A percentile compares a stretch with the other conserved stretches of the same genome.
Conservation (phyloP, 2,329 filamentous ascomycete species). For the Mycosphaerella arachidis region DNA sequence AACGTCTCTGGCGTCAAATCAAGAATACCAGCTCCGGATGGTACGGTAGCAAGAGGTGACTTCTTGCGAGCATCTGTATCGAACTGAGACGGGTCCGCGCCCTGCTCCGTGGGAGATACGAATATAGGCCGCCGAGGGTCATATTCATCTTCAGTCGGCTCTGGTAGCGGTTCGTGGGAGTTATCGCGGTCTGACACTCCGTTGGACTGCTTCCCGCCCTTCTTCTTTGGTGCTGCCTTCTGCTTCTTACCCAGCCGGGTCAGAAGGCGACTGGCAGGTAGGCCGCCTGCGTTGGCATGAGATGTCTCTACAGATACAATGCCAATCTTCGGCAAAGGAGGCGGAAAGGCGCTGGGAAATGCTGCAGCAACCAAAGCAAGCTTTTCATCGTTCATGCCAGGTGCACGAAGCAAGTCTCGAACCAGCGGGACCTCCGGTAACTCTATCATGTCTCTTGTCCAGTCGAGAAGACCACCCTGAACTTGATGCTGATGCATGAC, state of each 20-base stretch:
- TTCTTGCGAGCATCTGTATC: conserved; percentile 29
- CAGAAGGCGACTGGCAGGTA: conserved; percentile 21
- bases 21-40: conserved; percentile 5
- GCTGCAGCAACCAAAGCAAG: conserved; percentile 30
- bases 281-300: conserved; percentile 12
- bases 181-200: conserved; percentile 11
- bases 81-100: conserved; percentile 26
- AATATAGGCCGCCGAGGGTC: conserved; percentile 41
- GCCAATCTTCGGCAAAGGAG: conserved; percentile 42
- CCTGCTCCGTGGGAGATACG: conserved; percentile 12
- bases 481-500: conserved; percentile 49
- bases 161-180: conserved; percentile 32
- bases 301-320: conserved; percentile 27
- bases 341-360: conserved; percentile 37
- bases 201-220: conserved; percentile 29
- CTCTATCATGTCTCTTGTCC: conserved; percentile 59
- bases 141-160: conserved; percentile 46
- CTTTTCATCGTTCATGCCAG: conserved; percentile 56
- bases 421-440: conserved; percentile 52
- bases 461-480: conserved; percentile 42
- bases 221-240: conserved; percentile 26
- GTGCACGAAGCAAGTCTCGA: conserved; percentile 45
- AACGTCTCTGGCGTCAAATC: conserved; percentile 23
- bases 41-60: not conserved
- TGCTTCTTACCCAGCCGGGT: conserved; percentile 27